Evolutionary conservation across 2,329 filamentous ascomycete species (phyloP).

Genomic region (Claviceps digitariae): DNA sequence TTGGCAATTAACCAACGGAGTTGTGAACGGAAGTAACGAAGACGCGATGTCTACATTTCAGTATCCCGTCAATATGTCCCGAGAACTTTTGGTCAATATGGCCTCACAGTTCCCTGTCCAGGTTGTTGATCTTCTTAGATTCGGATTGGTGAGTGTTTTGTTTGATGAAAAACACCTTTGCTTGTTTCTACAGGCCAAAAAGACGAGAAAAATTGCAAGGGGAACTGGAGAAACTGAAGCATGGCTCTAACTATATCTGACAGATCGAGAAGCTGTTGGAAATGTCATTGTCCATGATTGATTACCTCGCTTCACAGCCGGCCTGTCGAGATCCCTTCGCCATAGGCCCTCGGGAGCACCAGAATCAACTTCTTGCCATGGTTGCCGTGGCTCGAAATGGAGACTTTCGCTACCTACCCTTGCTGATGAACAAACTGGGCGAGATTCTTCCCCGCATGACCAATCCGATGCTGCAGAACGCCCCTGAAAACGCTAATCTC

Average conservation of each 20-base stretch:
- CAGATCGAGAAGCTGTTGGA: conserved; percentile 72
- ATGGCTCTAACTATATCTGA: background rate
- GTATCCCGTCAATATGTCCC: conserved; percentile 48
- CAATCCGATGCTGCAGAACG: conserved; percentile 45
- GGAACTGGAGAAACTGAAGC: background rate
- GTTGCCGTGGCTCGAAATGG: conserved; percentile 61
- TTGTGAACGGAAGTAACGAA: conserved; percentile 30
- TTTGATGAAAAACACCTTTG: too few species aligned
- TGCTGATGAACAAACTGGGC: conserved; percentile 62
- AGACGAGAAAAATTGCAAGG: background rate
- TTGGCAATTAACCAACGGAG: conserved; percentile 48
- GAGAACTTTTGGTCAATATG: conserved; percentile 50
- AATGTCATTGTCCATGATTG: conserved; percentile 57
- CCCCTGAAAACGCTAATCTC: conserved; percentile 40
- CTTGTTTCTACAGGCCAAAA: too few species aligned
- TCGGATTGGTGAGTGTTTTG: conserved; percentile 53
- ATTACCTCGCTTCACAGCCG: conserved; percentile 55
- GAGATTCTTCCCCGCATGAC: conserved; percentile 53
- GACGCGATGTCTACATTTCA: conserved; percentile 46
- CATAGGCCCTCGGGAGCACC: conserved; percentile 56
- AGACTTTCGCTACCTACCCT: conserved; percentile 61
- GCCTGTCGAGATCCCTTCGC: conserved; percentile 48
- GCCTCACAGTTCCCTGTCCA: conserved; percentile 58
- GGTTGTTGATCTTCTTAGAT: conserved; percentile 64
- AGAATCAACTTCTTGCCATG: conserved; percentile 55